Conservation (phyloP, 1,284 basidiomycete genomes). For the Sphaerobolus stellatus region DNA sequence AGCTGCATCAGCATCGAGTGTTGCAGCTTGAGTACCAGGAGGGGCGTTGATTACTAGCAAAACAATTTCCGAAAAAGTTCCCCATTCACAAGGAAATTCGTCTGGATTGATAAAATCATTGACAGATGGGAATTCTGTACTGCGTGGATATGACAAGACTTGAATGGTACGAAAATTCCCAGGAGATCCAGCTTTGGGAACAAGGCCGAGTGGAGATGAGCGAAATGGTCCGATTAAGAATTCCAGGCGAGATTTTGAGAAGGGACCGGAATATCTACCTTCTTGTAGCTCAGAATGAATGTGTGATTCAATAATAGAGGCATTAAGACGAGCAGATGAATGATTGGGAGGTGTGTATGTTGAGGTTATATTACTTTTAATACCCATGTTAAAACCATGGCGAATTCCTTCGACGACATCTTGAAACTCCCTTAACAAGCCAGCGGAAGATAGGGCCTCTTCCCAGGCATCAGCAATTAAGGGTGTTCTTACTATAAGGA, state of each 20-base stretch:
- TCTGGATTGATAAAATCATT: conserved; percentile 29
- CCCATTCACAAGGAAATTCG: conserved; percentile 37
- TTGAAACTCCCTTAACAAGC: conserved; percentile 20
- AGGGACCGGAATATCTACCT: conserved; percentile 33
- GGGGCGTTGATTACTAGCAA: conserved; percentile 19
- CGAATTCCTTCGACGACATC: conserved; percentile 27
- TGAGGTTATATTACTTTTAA: conserved; percentile 11
- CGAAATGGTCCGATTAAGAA: conserved; percentile 36
- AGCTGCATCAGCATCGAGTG: conserved; percentile 39
- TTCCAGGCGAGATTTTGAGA: conserved; percentile 28
- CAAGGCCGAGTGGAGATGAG: conserved; percentile 36
- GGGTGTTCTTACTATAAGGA: conserved; percentile 25
- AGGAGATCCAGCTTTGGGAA: conserved; percentile 30
- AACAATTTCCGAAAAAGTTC: conserved; percentile 26
- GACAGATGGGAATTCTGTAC: conserved; percentile 23
- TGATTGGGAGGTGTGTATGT: conserved; percentile 31
- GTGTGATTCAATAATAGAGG: conserved; percentile 25
- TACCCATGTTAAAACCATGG: conserved; percentile 32
- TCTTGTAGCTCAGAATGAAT: conserved; percentile 31
- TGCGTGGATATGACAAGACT: conserved; percentile 15
- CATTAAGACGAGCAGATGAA: conserved; percentile 22
- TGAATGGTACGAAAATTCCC: conserved; percentile 15
- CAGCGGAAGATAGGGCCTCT: conserved; percentile 14
- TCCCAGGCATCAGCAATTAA: conserved; percentile 18
- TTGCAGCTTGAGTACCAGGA: conserved; percentile 30